Evolutionary conservation across 176 grass and related monocot species (phyloP), one percentile per base, ranked within the genome.

Genomic region (Zea mays): DNA sequence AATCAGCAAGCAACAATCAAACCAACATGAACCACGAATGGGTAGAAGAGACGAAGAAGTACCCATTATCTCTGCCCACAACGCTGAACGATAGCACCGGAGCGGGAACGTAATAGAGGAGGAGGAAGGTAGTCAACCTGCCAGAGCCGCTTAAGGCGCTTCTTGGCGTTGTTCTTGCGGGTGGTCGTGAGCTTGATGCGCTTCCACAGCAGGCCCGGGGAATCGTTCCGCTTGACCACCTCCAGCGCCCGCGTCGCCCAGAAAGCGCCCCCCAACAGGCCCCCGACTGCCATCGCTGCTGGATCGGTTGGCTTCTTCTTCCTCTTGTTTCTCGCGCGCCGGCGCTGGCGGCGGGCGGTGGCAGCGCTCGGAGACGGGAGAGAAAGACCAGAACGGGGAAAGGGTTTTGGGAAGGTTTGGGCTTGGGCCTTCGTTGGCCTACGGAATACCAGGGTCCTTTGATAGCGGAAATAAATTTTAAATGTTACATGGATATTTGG

Each of bases 141-240:
- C 89, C 95, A 94, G 73, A 98, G 82, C 19, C 91, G 80, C 69
- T 78, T 87, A 52, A 94, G 87, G 81, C 92, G 87, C 68, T 94
- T 98, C 87, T 94, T 92, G 66, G 96, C 96, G 70, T 98, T 90
- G 87, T 85, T 89, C 80, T 90, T 98, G 77, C 96, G 91, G 54
- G 96, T 92, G 81, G 92, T 88, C 55, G 89, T 98, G 50, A 98
- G 91, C 72, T 94, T 98, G 67, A 94, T 94, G 60, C 87, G 82
- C 85, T 98, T 98, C 96, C 92, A 98, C 11, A 92, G 78, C 5
- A 94, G 75, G 3, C 89, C 96, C 0, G 91, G 86, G 5, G 82
- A 87, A 44, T 87, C 75, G 79, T 88, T 93, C 88, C 87, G 81
- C 89, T 86, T 91, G 55, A 94, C 89, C 51, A 93, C 85, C 85